A percentile compares a stretch with the other conserved stretches of the same genome.
phyloP scores from a whole-genome alignment of 352 stramenopile genomes.

The Pythium pyrilobum region DNA sequence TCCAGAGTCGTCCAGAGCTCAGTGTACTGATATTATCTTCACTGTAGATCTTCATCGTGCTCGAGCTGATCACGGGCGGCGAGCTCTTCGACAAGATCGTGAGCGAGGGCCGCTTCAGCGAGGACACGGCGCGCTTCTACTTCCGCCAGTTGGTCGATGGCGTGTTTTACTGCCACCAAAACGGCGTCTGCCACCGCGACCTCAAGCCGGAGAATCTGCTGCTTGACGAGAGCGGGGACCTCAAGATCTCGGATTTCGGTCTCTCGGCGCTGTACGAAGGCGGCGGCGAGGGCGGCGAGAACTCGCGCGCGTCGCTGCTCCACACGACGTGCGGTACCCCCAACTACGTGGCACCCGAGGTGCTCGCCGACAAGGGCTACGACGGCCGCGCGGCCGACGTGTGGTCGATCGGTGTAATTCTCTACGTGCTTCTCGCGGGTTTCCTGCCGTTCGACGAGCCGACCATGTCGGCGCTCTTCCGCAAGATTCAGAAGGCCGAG shows the following conservation, averaged over 20 bases:
- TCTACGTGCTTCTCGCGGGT: conserved; percentile 93
- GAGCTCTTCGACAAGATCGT: conserved; percentile 97
- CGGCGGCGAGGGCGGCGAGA: conserved; percentile 74
- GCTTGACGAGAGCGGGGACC: conserved; percentile 92
- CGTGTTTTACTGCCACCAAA: conserved; percentile 96
- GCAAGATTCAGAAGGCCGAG: conserved; percentile 95
- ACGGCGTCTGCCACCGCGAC: conserved; percentile 96
- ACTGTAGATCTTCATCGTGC: conserved; percentile 94
- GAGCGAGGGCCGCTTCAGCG: conserved; percentile 91
- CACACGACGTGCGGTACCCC: conserved; percentile 96
- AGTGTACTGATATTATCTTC: not conserved
- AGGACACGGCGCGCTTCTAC: conserved; percentile 97
- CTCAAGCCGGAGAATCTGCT: conserved; percentile 97
- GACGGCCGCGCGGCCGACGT: conserved; percentile 90
- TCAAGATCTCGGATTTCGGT: conserved; percentile 99
- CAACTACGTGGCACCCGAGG: conserved; percentile 95
- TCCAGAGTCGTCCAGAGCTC: not conserved
- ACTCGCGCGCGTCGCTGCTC: conserved; percentile 85
- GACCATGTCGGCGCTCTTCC: conserved; percentile 94
- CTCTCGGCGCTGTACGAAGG: conserved; percentile 93
- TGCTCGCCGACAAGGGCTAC: conserved; percentile 94
- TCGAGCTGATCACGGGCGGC: conserved; percentile 88
- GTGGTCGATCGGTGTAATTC: conserved; percentile 98
- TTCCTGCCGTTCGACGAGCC: conserved; percentile 95
- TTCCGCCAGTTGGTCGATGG: conserved; percentile 97